Base-by-base conservation (phyloP, 1,284 basidiomycete genomes). In the Hemileccinum hortonii region DNA sequence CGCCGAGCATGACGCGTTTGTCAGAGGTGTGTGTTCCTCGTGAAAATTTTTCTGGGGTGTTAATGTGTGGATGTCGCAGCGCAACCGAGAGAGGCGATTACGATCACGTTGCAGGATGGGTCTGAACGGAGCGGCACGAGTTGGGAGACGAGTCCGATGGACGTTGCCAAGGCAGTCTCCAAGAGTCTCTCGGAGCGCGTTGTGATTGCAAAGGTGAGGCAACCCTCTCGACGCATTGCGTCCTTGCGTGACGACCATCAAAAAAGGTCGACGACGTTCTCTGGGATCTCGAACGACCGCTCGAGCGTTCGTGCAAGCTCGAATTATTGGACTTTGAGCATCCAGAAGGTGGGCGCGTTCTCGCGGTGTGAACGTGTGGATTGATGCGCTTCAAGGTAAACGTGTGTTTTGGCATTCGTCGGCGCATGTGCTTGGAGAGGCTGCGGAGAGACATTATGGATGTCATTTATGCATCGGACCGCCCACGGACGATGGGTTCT, bases 351-450 rank as follows among this genome's bases (percentile, higher is more conserved):
- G 63, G 59, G 48, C 2, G 21, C 21, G 16, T 59, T 39, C 18
- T 15, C 18, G 37, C 8, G n/a, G n/a, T 32, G 16, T 6, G 8
- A 22, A 36, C 11, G 24, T 14, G 16, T 19, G 11, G n/a, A 14
- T 4, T 8, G 29, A 19, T 4, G 15, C 16, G 24, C 12, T 22
- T 50, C 16, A 19, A 50, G 50, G 50, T 18, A 93, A 96, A 71
- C 88, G 87, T 62, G 97, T 99, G 33, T 99, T 99, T 78, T 99
- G 97, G 97, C 97, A 99, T 70, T 98, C 96, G 22, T 98, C 95
- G 12, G 97, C 97, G 0, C 97, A 99, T 74, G 94, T 99, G 51
- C 81, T 99, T n/a, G 97, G 97, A 48, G 97, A 99, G 75, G 92
- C 97, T 42, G 87, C 94, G 41, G 97, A 99, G 72, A 83, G 92